A percentile compares a stretch with the other conserved stretches of the same genome.
phyloP scores from a whole-genome alignment of 2,329 filamentous ascomycete species.

The Orbilia oligospora region DNA sequence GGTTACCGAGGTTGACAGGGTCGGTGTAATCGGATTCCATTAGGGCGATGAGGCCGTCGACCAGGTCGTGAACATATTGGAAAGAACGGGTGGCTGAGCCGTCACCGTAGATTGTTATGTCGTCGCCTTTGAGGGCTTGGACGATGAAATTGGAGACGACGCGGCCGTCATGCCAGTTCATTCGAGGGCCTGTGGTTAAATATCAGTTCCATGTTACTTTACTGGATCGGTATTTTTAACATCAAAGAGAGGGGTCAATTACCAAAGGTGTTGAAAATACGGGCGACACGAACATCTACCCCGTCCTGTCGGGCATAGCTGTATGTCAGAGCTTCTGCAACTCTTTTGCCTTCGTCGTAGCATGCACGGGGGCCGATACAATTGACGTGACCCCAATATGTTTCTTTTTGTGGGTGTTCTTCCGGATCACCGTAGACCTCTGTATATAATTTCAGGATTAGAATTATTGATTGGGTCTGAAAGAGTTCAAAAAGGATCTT shows the following conservation, averaged over 20 bases:
- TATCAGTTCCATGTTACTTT: not conserved
- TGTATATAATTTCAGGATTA: constrained; percentile 8
- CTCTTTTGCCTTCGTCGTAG: constrained; percentile 69
- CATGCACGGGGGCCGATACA: constrained; percentile 68
- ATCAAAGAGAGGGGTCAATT: constrained; percentile 27
- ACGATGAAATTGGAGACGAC: constrained; percentile 66
- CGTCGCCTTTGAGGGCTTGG: constrained; percentile 63
- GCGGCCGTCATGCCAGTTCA: constrained; percentile 65
- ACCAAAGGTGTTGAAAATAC: constrained; percentile 67
- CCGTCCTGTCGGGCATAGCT: constrained; percentile 64
- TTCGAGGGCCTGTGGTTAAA: constrained; percentile 62
- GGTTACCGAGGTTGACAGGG: constrained; percentile 66
- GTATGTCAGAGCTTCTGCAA: constrained; percentile 67
- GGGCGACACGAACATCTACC: constrained; percentile 65
- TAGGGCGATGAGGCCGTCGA: constrained; percentile 64
- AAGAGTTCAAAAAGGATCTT: not conserved
- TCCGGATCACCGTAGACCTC: constrained; percentile 65
- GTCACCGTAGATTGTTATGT: constrained; percentile 65
- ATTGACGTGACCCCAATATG: constrained; percentile 68
- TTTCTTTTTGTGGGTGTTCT: constrained; percentile 65
- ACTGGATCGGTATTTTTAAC: not conserved
- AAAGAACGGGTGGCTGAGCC: constrained; percentile 65
- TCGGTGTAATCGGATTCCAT: constrained; percentile 65
- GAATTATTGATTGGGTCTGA: not conserved
- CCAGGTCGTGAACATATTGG: constrained; percentile 65